phyloP scores from a whole-genome alignment of 371 early-diverging fungal genomes.

The Mortierella sp. region DNA sequence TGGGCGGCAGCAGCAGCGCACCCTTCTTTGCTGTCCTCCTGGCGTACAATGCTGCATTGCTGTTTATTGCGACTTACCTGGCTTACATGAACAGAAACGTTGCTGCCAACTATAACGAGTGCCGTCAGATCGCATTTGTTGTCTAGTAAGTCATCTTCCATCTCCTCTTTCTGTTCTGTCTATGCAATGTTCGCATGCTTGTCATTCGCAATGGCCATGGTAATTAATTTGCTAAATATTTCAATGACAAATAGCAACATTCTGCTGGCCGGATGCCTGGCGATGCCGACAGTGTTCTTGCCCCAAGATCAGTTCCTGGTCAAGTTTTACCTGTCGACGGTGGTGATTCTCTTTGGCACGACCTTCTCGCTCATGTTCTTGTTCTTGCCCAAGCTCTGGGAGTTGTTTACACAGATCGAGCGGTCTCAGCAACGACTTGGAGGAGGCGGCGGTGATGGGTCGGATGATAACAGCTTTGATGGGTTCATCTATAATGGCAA shows the following conservation, averaged over 20 bases:
- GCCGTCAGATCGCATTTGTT: slow-evolving; percentile 72
- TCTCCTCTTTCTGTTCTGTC: neutral
- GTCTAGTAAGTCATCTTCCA: slow-evolving; percentile 66
- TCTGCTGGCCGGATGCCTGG: slow-evolving; percentile 66
- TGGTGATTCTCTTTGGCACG: slow-evolving; percentile 68
- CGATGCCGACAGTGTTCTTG: slow-evolving; percentile 66
- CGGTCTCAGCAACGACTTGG: slow-evolving; percentile 33
- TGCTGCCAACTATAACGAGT: slow-evolving; percentile 71
- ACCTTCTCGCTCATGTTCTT: slow-evolving; percentile 67
- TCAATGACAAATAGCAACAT: slow-evolving; percentile 67
- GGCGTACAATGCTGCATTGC: slow-evolving; percentile 60
- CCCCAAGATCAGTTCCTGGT: slow-evolving; percentile 67
- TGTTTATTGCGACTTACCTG: slow-evolving; percentile 68
- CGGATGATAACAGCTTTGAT: slow-evolving; percentile 25
- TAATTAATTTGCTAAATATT: neutral
- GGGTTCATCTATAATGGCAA: slow-evolving; percentile 27
- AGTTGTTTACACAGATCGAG: slow-evolving; percentile 46
- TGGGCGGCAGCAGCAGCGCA: slow-evolving; percentile 38
- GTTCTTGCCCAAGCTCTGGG: slow-evolving; percentile 70
- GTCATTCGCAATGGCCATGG: neutral
- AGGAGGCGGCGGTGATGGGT: slow-evolving; percentile 27
- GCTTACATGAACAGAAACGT: slow-evolving; percentile 72
- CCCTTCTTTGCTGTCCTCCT: slow-evolving; percentile 55
- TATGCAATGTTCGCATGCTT: no score
- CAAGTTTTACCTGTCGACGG: slow-evolving; percentile 65